Conservation (phyloP, 2,329 filamentous ascomycete genomes). For the Fusarium devonianum region DNA sequence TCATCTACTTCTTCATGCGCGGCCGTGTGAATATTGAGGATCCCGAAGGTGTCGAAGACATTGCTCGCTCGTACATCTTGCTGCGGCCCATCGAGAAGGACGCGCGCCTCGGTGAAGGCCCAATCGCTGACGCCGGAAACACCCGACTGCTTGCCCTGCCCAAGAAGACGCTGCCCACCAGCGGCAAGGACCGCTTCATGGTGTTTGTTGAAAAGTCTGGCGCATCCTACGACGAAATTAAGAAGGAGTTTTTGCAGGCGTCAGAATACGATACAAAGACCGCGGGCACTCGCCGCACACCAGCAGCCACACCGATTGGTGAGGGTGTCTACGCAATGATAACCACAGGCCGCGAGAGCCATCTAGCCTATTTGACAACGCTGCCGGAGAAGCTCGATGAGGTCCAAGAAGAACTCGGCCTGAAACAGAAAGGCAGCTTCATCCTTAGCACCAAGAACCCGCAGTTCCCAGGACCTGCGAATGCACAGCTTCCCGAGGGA, state of each 20-base stretch:
- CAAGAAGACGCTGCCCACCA: constrained; percentile 82
- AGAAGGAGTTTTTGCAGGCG: constrained; percentile 72
- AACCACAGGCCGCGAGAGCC: constrained; percentile 72
- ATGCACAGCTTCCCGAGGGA: constrained; percentile 66
- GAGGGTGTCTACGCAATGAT: constrained; percentile 88
- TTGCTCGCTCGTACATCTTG: constrained; percentile 81
- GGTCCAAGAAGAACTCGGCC: constrained; percentile 77
- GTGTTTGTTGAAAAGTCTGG: constrained; percentile 81
- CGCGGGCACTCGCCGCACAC: constrained; percentile 69
- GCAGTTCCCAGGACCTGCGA: constrained; percentile 68
- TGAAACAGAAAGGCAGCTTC: constrained; percentile 77
- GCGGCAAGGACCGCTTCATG: constrained; percentile 75
- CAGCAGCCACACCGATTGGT: constrained; percentile 76
- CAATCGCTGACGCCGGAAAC: constrained; percentile 61
- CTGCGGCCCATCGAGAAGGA: constrained; percentile 75
- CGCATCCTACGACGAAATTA: constrained; percentile 71
- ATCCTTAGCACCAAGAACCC: constrained; percentile 84
- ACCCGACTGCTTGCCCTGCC: constrained; percentile 79
- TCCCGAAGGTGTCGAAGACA: constrained; percentile 72
- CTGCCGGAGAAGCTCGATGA: constrained; percentile 73
- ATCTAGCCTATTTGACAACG: constrained; percentile 82
- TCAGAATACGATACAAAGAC: constrained; percentile 80
- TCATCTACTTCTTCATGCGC: constrained; percentile 91
- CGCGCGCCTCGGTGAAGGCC: constrained; percentile 63
- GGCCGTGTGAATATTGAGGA: constrained; percentile 77